Evolutionary conservation across 2,329 filamentous ascomycete genomes (phyloP), one percentile per base, ranked within the genome.

Genomic region (Lojkania enalia): DNA sequence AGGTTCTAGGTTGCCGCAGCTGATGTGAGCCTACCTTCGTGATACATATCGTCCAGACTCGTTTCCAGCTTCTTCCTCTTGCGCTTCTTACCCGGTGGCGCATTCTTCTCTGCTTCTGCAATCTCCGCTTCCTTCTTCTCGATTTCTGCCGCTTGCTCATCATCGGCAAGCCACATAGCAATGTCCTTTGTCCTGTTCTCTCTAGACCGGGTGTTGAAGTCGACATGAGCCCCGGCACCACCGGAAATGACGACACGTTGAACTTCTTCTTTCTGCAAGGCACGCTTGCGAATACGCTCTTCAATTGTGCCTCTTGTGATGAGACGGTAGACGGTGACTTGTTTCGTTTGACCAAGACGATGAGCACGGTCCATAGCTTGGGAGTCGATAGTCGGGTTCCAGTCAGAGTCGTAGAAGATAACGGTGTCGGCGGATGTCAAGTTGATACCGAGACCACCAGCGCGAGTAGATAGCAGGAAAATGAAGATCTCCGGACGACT

Each of bases 341-440:
- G 94, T 57, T 83, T 84, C 2, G 92, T 97, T 71, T 99, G 92
- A 38, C 94, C 94, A 25, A 99, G 82, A 81, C 94, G 89, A 82
- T 99, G 94, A 11, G 94, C 94, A 70, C 94, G 88, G 71, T 99
- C 94, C 94, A 97, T 97, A 71, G 94, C 94, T 71, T 99, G 94
- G 41, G 89, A 95, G 70, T 99, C 94, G 63, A 97, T 97, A 3
- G 94, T 97, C 0, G 94, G 94, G 69, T 99, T 99, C 94, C 94
- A 99, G 71, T 99, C 94, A 9, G 90, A 95, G 69, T 99, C 94
- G 79, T 99, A 99, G 76, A 99, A 99, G 72, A 99, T 97, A 73
- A 99, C 94, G 0, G 94, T 99, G 69, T 99, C 94, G 15, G 94
- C 94, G 40, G 88, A 87, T 4, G 94, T 97, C 57, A 99, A 77